These are phyloP conservation scores for Backusella liffmaniae DNA, from an alignment of 192 early-diverging fungal genomes.

Conservation along the genomic window DNA sequence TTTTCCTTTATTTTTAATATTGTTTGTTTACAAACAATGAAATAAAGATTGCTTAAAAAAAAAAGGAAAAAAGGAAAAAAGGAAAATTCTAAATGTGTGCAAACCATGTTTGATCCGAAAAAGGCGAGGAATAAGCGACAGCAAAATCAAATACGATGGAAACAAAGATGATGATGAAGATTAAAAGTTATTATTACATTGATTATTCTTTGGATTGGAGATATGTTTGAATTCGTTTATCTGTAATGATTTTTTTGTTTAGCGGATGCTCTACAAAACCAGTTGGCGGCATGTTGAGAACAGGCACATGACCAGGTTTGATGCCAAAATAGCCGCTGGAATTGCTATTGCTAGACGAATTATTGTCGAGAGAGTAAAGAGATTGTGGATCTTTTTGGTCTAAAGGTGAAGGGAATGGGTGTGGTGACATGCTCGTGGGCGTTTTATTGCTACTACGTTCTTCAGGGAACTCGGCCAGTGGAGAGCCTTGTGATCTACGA, in stretches of 20 bases:
- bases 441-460: not conserved
- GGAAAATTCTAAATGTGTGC: not conserved
- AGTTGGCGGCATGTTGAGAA: conserved; percentile 5
- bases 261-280: not conserved
- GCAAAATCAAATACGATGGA: not conserved
- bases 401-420: not conserved
- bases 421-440: conserved; percentile 4
- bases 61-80: not conserved
- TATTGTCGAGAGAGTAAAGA: not conserved
- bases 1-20: not conserved
- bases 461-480: conserved; percentile 4
- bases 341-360: not conserved
- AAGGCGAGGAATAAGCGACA: not conserved
- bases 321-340: not conserved
- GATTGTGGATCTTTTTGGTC: not conserved
- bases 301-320: not conserved
- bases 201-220: conserved; percentile 13
- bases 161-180: too few relatives aligned
- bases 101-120: not conserved
- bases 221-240: conserved; percentile 10
- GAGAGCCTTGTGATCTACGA: not conserved
- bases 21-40: not conserved
- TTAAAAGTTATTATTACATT: not conserved
- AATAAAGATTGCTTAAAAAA: not conserved
- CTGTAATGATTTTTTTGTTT: conserved; percentile 5